A percentile compares a stretch with the other conserved stretches of the same genome.
Conservation (phyloP, 2,329 filamentous ascomycete genomes). For the Ophiostoma fasciatum region DNA sequence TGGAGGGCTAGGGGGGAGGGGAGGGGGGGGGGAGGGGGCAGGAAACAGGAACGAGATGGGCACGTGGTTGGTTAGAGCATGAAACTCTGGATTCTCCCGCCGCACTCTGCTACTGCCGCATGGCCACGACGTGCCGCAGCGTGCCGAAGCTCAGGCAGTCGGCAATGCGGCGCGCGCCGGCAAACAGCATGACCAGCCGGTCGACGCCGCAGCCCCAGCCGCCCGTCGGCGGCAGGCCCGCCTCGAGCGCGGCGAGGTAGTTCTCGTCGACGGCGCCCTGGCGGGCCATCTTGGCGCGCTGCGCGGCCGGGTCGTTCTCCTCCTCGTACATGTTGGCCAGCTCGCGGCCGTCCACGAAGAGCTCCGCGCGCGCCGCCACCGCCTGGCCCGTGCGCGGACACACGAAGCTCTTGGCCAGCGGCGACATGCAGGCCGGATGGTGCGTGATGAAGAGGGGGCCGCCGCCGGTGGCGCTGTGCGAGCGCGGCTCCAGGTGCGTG, state of each 20-base stretch:
- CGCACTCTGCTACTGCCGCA: no score
- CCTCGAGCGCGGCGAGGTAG: constrained; percentile 73
- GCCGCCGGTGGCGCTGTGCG: constrained; percentile 36
- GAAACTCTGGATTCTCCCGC: no score
- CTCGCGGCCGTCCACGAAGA: constrained; percentile 69
- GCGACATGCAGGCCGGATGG: constrained; percentile 82
- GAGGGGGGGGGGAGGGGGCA: no score
- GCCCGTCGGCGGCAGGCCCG: constrained; percentile 85
- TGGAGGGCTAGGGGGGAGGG: constrained; percentile 15
- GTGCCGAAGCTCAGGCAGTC: constrained; percentile 85
- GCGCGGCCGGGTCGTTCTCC: constrained; percentile 82
- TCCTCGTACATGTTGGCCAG: constrained; percentile 97
- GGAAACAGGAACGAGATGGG: no score
- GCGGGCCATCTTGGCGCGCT: constrained; percentile 64
- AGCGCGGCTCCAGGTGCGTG: constrained; percentile 56
- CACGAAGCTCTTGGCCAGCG: constrained; percentile 73
- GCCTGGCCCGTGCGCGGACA: constrained; percentile 54
- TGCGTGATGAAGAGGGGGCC: constrained; percentile 73
- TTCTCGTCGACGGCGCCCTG: constrained; percentile 55
- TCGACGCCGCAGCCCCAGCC: constrained; percentile 95
- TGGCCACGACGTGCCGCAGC: constrained; percentile 48
- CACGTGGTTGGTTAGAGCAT: no score
- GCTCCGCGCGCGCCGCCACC: constrained; percentile 69
- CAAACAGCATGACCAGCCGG: constrained; percentile 80
- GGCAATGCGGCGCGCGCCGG: constrained; percentile 60